These are phyloP conservation scores for Pseudopyrenochaeta lycopersici DNA, from an alignment of 2,329 filamentous ascomycete species.

Conservation along the genomic window DNA sequence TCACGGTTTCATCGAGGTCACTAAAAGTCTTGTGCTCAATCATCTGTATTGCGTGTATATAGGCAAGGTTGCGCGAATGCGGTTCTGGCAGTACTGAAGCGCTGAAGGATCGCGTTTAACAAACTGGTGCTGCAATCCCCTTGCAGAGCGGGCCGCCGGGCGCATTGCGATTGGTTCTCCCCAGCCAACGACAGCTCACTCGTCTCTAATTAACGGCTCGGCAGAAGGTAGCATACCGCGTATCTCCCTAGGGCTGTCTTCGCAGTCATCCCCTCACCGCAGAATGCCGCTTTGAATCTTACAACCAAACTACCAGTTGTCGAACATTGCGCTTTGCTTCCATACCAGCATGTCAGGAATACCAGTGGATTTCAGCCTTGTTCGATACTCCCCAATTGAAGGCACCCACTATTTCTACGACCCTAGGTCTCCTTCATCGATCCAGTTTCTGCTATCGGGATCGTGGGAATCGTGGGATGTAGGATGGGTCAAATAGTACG, in stretches of 20 bases:
- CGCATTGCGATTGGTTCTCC: conserved; percentile 18
- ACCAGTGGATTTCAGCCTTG: conserved; percentile 35
- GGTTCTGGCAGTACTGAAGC: conserved; percentile 10
- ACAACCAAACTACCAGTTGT: neutral
- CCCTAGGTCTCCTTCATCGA: conserved; percentile 31
- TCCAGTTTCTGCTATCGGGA: conserved; percentile 42
- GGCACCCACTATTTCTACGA: conserved; percentile 44
- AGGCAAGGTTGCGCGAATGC: conserved; percentile 13
- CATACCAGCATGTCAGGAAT: conserved; percentile 39
- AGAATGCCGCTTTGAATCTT: no score
- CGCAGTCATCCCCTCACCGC: neutral
- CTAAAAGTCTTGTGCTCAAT: neutral
- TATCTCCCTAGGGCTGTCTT: conserved; percentile 20
- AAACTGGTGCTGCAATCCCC: conserved; percentile 18
- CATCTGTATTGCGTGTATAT: neutral
- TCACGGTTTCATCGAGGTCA: neutral
- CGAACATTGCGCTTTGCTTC: neutral
- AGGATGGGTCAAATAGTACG: conserved; percentile 39
- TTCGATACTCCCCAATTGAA: conserved; percentile 41
- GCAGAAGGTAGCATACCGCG: conserved; percentile 21
- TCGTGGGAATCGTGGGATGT: conserved; percentile 45
- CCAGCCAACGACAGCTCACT: conserved; percentile 8
- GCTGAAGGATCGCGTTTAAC: conserved; percentile 10
- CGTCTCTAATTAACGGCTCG: conserved; percentile 22
- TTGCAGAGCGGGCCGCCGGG: conserved; percentile 20